Conservation (phyloP, 2,329 filamentous ascomycete species). For the Lanzia echinophila region DNA sequence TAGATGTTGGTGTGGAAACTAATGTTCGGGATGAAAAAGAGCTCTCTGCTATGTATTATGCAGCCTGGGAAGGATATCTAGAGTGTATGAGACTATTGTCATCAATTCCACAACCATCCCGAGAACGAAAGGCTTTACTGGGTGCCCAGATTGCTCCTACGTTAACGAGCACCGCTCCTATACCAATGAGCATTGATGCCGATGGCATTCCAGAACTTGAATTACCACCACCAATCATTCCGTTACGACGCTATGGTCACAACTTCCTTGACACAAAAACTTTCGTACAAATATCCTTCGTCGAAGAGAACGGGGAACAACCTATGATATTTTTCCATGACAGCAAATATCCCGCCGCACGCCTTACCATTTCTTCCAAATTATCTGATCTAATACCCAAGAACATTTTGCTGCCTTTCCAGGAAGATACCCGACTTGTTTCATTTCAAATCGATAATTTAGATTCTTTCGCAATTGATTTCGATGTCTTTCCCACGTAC, state of each 20-base stretch:
- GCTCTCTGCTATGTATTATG: slow-evolving; percentile 94
- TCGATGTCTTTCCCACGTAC: slow-evolving; percentile 96
- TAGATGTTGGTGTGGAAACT: slow-evolving; percentile 72
- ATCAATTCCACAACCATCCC: slow-evolving; percentile 32
- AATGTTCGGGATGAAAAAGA: slow-evolving; percentile 86
- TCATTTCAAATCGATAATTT: slow-evolving; percentile 95
- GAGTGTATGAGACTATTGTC: slow-evolving; percentile 88
- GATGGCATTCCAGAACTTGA: slow-evolving; percentile 91
- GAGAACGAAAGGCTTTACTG: slow-evolving; percentile 19
- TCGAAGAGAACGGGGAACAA: slow-evolving; percentile 60
- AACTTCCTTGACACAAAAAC: slow-evolving; percentile 98
- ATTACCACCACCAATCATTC: slow-evolving; percentile 92
- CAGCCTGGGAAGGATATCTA: slow-evolving; percentile 93
- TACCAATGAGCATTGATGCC: slow-evolving; percentile 63
- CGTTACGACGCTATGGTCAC: slow-evolving; percentile 87
- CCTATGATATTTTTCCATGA: slow-evolving; percentile 95
- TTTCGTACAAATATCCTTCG: slow-evolving; percentile 84
- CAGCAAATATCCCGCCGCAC: slow-evolving; percentile 89
- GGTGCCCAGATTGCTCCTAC: slow-evolving; percentile 29
- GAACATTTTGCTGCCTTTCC: slow-evolving; percentile 90
- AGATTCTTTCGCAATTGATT: slow-evolving; percentile 88
- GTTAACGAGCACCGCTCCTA: slow-evolving; percentile 34
- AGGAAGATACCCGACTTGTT: slow-evolving; percentile 88
- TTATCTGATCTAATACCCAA: slow-evolving; percentile 92
- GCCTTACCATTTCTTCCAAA: slow-evolving; percentile 94